Evolutionary conservation across 106 monocot species (phyloP), one percentile per base, ranked within the genome.

Genomic region (Dendrobium nobile): DNA sequence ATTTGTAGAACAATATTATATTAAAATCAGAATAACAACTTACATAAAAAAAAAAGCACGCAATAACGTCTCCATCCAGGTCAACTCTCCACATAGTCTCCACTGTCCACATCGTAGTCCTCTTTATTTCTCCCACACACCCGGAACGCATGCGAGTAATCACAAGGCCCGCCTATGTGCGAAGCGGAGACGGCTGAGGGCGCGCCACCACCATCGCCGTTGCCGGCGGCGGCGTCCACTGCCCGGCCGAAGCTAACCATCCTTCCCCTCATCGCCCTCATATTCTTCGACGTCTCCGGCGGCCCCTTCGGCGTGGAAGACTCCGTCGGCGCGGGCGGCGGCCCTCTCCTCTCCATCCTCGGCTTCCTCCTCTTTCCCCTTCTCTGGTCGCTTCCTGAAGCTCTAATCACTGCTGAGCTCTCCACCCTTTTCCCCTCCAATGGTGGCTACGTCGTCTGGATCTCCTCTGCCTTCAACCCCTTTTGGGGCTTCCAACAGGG

Each of bases 201-300:
- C 42, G 37, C 72, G 0, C 33, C 72, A 2, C 31, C 9, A 33
- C 16, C 37, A 15, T 40, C 47, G 54, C 4, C 77, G 37, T 37
- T 37, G 9, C 51, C 47, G 28, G 18, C 26, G 77, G 20, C 54
- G 33, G 43, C 77, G 20, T 1, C 27, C 77, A 16, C 19, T 45
- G 27, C 58, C 33, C 27, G 78, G 58, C 85, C 82, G 41, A 90
- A 85, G 61, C 85, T 95, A 41, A 78, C 88, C 28, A 42, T 93
- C 48, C 85, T 96, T 78, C 91, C 95, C 15, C 88, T 96, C 2
- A 73, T 95, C 55, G 95, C 95, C 61, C 88, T 95, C 47, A 91
- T 95, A 84, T 95, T 95, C 87, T 95, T 85, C 89, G 91, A 95
- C 79, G 95, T 96, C 80, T 96, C 89, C 79, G 95, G 93, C 47